Percentiles rank a stretch among this genome's conserved stretches.
Conservation (phyloP, 441 rosid genomes). For the Manihot esculenta region DNA sequence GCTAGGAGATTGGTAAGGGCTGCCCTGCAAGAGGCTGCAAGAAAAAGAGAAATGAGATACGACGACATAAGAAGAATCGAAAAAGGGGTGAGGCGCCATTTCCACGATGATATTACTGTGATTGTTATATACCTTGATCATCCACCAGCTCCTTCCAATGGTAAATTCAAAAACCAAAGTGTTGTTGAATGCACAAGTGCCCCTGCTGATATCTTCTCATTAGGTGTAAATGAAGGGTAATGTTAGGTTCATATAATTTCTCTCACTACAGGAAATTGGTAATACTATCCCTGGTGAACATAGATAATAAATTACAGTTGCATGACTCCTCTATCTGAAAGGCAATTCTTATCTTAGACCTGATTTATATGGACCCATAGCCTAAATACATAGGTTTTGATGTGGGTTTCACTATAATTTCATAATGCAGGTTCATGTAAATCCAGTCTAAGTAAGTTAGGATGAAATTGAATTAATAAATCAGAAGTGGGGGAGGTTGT, state of each 20-base stretch:
- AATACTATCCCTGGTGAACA: not conserved
- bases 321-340: no score
- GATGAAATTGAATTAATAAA: not conserved
- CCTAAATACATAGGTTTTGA: no score
- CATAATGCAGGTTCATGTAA: no score
- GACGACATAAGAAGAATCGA: constrained; percentile 42
- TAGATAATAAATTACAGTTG: not conserved
- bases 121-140: constrained; percentile 53
- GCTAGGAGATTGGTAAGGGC: constrained; percentile 58
- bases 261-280: not conserved
- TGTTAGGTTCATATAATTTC: constrained; percentile 10
- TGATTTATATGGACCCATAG: no score
- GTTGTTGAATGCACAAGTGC: constrained; percentile 30
- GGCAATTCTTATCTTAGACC: no score
- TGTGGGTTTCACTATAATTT: no score
- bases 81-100: constrained; percentile 51
- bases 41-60: constrained; percentile 52
- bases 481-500: not conserved
- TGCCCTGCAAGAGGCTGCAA: constrained; percentile 54
- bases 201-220: constrained; percentile 52
- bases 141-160: constrained; percentile 25
- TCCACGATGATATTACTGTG: constrained; percentile 66
- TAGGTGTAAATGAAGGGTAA: constrained; percentile 24
- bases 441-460: no score
- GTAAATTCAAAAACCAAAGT: constrained; percentile 24